Evolutionary conservation across 208 protist species (phyloP), one percentile per base, ranked within the genome.

Genomic region (Crithidia bombi): DNA sequence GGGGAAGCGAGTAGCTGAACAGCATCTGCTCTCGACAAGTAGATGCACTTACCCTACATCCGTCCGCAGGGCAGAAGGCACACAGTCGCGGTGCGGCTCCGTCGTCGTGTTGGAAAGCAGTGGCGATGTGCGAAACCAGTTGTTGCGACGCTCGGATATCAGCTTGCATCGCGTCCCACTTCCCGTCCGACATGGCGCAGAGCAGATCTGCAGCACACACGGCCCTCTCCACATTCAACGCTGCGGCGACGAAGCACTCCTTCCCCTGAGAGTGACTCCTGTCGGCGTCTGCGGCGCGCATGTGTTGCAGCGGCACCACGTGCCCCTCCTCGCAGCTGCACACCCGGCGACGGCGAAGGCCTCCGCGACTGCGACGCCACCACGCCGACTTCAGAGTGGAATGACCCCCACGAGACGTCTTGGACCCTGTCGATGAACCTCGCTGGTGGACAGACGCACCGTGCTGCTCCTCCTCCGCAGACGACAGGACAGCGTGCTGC

Each of bases 301-400:
- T 47, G 62, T 17, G 23, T n/a, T n/a, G n/a, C n/a, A n/a, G n/a
- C n/a, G n/a, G n/a, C n/a, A n/a, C n/a, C 12, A n/a, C 32, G 32
- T 43, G 61, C 61, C 61, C 33, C 44, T 66, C 32, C 5, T 44
- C 19, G 30, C n/a, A n/a, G n/a, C n/a, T n/a, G n/a, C n/a, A n/a
- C n/a, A n/a, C n/a, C n/a, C n/a, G n/a, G n/a, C 36, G 6, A 12
- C 36, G 9, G 12, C 36, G 36, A 12, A 41, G 54, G n/a, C 32
- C 30, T 30, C 30, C 32, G 43, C 35, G 55, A 39, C 3, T 17
- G 33, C 39, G 23, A 14, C 54, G 39, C 12, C 39, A 26, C 65
- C 39, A 62, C 30, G 44, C 30, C 26, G 28, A 2, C 38, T 5
- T 59, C 35, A 58, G 28, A 19, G 14, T 58, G 21, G 14, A 49